Evolutionary conservation across 805 yeast species (phyloP).

Genomic region (Candida broadrunensis): DNA sequence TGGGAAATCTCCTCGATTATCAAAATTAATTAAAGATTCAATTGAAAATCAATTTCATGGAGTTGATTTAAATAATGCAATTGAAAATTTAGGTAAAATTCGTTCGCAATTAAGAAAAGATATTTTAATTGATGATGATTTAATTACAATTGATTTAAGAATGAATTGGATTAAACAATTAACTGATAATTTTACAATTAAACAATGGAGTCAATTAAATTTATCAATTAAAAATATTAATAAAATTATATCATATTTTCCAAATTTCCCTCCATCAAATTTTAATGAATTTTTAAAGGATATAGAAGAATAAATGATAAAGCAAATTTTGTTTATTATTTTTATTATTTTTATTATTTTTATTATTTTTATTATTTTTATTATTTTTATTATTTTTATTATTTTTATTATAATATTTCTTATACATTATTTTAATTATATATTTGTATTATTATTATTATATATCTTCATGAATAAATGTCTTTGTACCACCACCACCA

Average conservation of each 20-base stretch:
- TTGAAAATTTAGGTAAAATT: conserved; percentile 56
- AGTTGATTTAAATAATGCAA: conserved; percentile 54
- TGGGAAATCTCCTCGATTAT: conserved; percentile 77
- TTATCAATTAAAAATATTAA: conserved; percentile 31
- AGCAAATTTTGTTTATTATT: too few species aligned
- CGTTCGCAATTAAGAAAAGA: conserved; percentile 47
- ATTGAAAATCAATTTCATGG: conserved; percentile 49
- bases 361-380: too few species aligned
- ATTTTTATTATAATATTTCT: too few species aligned
- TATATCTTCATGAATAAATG: conserved; percentile 70
- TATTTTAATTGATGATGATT: conserved; percentile 44
- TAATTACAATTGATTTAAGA: conserved; percentile 51
- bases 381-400: too few species aligned
- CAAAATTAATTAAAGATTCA: conserved; percentile 48
- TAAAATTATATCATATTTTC: conserved; percentile 45
- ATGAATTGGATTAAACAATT: conserved; percentile 70
- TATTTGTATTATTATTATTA: conserved; percentile 21
- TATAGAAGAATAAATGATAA: too few species aligned
- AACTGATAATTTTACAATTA: conserved; percentile 58
- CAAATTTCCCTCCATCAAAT: conserved; percentile 45
- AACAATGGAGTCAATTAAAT: conserved; percentile 53
- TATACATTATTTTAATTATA: too few species aligned
- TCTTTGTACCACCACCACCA: conserved; percentile 87
- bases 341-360: too few species aligned
- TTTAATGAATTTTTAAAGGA: neutral